Base-by-base conservation (phyloP, 2,329 filamentous ascomycete genomes). In the Colletotrichum sp. region DNA sequence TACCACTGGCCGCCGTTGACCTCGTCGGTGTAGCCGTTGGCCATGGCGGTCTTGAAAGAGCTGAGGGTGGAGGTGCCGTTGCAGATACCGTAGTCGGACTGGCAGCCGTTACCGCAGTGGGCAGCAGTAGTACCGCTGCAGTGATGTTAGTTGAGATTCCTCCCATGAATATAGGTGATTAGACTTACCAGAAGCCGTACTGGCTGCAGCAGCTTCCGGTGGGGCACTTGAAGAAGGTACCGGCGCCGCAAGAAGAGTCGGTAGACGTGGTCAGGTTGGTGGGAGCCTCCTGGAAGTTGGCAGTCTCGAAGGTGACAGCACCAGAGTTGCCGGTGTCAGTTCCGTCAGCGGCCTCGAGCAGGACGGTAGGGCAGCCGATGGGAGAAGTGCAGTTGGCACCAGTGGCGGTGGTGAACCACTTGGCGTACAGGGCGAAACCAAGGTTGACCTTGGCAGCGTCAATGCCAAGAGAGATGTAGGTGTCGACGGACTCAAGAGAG, bases 391-490 rank as follows among this genome's bases (percentile, higher is more conserved):
- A 92, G 18, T 86, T 82, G 26, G 79, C 81, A 0, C 86, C 81
- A 7, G 88, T 85, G 65, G 89, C 85, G 3, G 89, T 91, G 65
- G 84, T 87, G 84, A 94, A 94, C 84, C 89, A 94, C 80, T 94
- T 94, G 62, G 90, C 89, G 81, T 94, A 94, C 80, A 92, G 94
- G 4, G 92, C 91, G 69, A 95, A 90, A 0, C 93, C 93, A 4
- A 94, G 86, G 76, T 93, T 93, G 62, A 94, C 86, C 81, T 91
- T 92, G 58, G 83, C 80, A 0, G 90, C 81, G 0, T 87, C 82
- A 2, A 91, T 88, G 4, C 93, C 93, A 28, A 89, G 88, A 4
- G 85, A 83, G 18, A 92, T 81, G 81, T 94, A 95, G 48, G 87
- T 87, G 67, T 92, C 85, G 79, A 95, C 82, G 1, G 89, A 85